Evolutionary conservation across 352 stramenopile genomes (phyloP).

Genomic region (Pythium phragmiticola): DNA sequence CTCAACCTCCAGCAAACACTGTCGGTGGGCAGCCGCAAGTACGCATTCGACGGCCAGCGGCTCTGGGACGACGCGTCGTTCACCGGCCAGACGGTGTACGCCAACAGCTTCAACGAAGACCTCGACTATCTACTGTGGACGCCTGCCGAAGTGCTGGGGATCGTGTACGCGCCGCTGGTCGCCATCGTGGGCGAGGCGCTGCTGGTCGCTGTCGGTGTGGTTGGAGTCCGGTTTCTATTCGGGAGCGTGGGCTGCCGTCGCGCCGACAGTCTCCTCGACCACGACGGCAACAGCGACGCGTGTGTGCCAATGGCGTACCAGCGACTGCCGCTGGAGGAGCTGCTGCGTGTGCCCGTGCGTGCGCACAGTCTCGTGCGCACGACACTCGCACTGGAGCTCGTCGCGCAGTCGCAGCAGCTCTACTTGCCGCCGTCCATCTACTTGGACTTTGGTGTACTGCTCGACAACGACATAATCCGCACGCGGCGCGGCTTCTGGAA

Average conservation of each 20-base stretch:
- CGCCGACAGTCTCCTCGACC: conserved; percentile 9
- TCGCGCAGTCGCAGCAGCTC: conserved; percentile 26
- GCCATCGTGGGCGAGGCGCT: conserved; percentile 35
- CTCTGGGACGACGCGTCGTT: conserved; percentile 37
- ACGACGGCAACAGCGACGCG: background rate
- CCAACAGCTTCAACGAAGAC: conserved; percentile 54
- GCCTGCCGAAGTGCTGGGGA: conserved; percentile 20
- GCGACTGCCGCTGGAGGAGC: conserved; percentile 49
- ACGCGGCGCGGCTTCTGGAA: conserved; percentile 52
- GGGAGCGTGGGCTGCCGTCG: conserved; percentile 3
- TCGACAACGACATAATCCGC: conserved; percentile 46
- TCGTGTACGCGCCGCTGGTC: conserved; percentile 37
- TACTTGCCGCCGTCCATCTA: conserved; percentile 59
- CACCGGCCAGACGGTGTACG: conserved; percentile 27
- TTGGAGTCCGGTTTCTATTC: conserved; percentile 24
- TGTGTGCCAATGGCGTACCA: conserved; percentile 25
- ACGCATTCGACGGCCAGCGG: conserved; percentile 40
- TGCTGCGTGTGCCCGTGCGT: conserved; percentile 46
- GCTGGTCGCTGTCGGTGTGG: conserved; percentile 20
- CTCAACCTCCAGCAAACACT: conserved; percentile 32
- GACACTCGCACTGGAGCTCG: conserved; percentile 38
- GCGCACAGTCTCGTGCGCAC: conserved; percentile 45
- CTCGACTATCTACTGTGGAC: conserved; percentile 45
- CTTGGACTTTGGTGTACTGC: conserved; percentile 52
- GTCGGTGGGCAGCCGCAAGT: conserved; percentile 30